These are phyloP conservation scores for Chenopodium suecicum DNA, from an alignment of 148 eudicot species.

Conservation along the genomic window DNA sequence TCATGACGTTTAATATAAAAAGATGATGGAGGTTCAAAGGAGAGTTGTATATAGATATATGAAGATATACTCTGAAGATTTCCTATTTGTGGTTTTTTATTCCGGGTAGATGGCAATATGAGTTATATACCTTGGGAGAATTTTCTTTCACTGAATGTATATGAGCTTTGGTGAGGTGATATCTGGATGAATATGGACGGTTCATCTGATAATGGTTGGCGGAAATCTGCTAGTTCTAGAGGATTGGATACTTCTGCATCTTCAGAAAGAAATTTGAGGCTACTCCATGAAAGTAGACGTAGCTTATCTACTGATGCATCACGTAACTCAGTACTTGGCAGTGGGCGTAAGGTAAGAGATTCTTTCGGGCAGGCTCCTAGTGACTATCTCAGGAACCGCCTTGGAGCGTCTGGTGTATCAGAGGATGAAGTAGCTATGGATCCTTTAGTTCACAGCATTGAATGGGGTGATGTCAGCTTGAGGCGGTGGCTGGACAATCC, in stretches of 20 bases:
- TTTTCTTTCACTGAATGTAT: constrained; percentile 20
- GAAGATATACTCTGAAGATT: not conserved
- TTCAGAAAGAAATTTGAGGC: constrained; percentile 52
- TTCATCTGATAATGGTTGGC: constrained; percentile 74
- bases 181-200: constrained; percentile 59
- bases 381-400: constrained; percentile 34
- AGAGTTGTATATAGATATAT: not conserved
- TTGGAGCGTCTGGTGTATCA: constrained; percentile 32
- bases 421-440: constrained; percentile 47
- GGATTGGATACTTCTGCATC: constrained; percentile 52
- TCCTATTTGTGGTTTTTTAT: not conserved
- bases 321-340: constrained; percentile 39
- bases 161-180: constrained; percentile 26
- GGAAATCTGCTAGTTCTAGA: constrained; percentile 53
- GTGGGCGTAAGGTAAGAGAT: constrained; percentile 42
- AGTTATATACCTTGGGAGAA: constrained; percentile 15
- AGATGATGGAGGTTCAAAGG: constrained; percentile 7
- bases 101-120: constrained; percentile 20
- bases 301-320: constrained; percentile 56
- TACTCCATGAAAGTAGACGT: constrained; percentile 36
- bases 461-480: constrained; percentile 73
- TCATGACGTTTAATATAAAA: not conserved
- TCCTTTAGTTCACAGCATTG: constrained; percentile 40
- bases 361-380: constrained; percentile 32
- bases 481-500: constrained; percentile 88